Evolutionary conservation across 116 monocot genomes (phyloP), one percentile per base, ranked within the genome.

Genomic region (Phalaenopsis hybrid): DNA sequence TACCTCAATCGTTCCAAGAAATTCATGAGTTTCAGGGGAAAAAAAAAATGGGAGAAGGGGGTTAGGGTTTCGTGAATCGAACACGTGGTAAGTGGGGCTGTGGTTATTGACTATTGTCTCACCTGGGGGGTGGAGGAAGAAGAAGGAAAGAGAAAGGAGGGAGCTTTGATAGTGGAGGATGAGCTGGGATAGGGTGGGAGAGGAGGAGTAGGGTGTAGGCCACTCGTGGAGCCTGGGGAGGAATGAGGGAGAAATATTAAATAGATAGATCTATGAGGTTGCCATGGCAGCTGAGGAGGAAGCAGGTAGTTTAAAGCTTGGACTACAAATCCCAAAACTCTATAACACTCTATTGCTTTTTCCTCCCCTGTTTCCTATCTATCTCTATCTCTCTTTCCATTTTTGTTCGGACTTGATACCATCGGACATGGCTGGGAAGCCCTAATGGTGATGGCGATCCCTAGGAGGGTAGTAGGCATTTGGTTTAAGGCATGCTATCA

Each of bases 201-300:
- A 55, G 55, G n/a, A 73, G 16, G 15, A 73, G 43, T 73, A 73
- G 73, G 16, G 3, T 72, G 82, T 61, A 76, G 82, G 82, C 82
- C 82, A 82, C 82, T 76, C 82, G 82, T 82, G 82, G 82, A 74
- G 17, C 82, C 82, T 82, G 61, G 82, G 52, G 51, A 79, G 59
- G 59, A 77, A 77, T 77, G 82, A 82, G 57, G 78, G 9, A 28
- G 4, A 76, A 48, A 76, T 16, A 58, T 37, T 33, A 73, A 73
- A 67, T 67, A 67, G 67, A 67, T 23, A 28, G 67, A 67, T 23
- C 25, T 67, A 67, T 67, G 23, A 67, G 67, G 28, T 67, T 25
- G 28, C 67, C 67, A 67, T 67, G 67, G 67, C 67, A 23, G 73
- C 75, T 45, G 44, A 75, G 75, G 18, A 20, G 77, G 46, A 74